A percentile compares a stretch with the other conserved stretches of the same genome.
Conservation (phyloP, 768 basidiomycete genomes). For the Suillus subaureus region DNA sequence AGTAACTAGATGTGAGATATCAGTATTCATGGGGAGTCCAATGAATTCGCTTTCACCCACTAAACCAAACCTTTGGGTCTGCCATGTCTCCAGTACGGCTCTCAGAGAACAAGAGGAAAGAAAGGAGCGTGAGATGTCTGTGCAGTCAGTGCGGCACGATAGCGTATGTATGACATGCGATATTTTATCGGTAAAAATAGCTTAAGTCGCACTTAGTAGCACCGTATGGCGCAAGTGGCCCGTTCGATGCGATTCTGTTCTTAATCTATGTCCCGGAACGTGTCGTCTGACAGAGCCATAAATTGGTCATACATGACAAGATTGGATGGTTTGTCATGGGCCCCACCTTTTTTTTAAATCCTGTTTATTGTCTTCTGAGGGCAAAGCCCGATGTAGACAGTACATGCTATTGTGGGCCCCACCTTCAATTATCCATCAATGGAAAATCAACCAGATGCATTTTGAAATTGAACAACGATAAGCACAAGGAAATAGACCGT, state of each 20-base stretch:
- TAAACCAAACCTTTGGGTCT: not conserved
- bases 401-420: too few species aligned
- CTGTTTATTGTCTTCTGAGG: too few species aligned
- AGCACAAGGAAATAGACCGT: not conserved
- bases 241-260: too few species aligned
- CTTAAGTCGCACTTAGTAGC: not conserved
- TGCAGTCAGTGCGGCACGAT: not conserved
- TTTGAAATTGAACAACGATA: not conserved
- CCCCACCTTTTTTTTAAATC: too few species aligned
- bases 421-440: not conserved
- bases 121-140: not conserved
- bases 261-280: too few species aligned
- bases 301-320: not conserved
- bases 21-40: not conserved
- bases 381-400: too few species aligned
- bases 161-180: not conserved
- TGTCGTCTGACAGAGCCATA: not conserved
- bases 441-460: not conserved
- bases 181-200: not conserved
- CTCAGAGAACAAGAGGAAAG: not conserved
- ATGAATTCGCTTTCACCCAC: not conserved
- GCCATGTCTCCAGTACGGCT: not conserved
- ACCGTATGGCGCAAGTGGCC: not conserved
- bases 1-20: conserved; percentile 19
- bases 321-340: not conserved